A percentile compares a stretch with the other conserved stretches of the same genome.
These are phyloP conservation scores for Boechera stricta DNA, from an alignment of 345 rosid genomes.

Conservation along the genomic window DNA sequence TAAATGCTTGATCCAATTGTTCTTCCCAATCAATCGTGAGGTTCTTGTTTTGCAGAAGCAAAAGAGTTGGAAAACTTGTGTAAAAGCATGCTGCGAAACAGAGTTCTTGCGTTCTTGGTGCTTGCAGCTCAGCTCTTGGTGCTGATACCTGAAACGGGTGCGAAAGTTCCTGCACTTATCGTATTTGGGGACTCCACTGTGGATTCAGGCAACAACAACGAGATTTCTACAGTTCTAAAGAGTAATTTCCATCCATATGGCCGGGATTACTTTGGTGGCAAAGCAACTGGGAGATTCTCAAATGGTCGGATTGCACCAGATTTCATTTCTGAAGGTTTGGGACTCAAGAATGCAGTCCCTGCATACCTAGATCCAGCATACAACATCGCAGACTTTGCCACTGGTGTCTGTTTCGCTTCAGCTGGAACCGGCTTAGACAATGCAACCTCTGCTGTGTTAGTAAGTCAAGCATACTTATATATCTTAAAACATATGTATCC, in stretches of 20 bases:
- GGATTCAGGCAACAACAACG: constrained; percentile 87
- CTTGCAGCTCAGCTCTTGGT: constrained; percentile 44
- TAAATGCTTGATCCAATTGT: background rate
- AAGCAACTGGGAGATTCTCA: constrained; percentile 79
- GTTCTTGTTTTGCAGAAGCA: constrained; percentile 32
- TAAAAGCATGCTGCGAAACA: constrained; percentile 48
- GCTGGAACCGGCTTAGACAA: constrained; percentile 92
- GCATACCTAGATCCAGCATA: constrained; percentile 77
- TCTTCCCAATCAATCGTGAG: background rate
- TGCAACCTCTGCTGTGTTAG: constrained; percentile 71
- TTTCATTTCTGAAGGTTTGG: constrained; percentile 77
- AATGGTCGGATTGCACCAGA: constrained; percentile 77
- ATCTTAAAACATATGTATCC: background rate
- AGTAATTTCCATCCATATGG: constrained; percentile 86
- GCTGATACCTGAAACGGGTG: constrained; percentile 43
- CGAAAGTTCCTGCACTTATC: constrained; percentile 65
- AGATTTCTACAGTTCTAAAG: constrained; percentile 62
- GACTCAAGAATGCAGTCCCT: constrained; percentile 68
- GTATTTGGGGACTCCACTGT: constrained; percentile 83
- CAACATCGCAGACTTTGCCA: constrained; percentile 68
- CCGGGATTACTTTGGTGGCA: constrained; percentile 63
- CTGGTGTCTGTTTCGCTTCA: constrained; percentile 88
- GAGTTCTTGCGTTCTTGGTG: constrained; percentile 33
- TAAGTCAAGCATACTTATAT: constrained; percentile 48
- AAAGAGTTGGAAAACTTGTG: constrained; percentile 19